Evolutionary conservation across 2,329 filamentous ascomycete species (phyloP).

Genomic region (Metarhizium album): DNA sequence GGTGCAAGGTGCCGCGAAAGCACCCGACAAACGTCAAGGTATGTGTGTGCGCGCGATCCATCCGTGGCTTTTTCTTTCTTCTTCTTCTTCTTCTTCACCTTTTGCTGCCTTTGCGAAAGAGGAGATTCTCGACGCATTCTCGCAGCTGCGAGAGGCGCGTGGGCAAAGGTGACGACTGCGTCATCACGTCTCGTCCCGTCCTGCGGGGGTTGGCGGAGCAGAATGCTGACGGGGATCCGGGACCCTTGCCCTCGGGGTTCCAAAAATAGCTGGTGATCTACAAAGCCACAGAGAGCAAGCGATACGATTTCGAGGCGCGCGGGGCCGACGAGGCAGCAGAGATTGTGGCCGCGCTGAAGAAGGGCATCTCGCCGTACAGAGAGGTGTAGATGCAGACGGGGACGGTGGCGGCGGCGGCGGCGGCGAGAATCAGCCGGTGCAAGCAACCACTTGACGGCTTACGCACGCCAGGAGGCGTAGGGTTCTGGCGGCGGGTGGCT

Average conservation of each 20-base stretch:
- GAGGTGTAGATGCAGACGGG: slow-evolving; percentile 33
- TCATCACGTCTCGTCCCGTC: too few species aligned
- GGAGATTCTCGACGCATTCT: not conserved
- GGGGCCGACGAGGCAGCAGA: slow-evolving; percentile 62
- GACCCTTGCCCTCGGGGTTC: not conserved
- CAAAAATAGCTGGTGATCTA: slow-evolving; percentile 54
- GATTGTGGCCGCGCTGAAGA: slow-evolving; percentile 70
- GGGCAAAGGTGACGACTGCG: not conserved
- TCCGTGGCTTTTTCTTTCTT: too few species aligned
- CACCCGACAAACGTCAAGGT: slow-evolving; percentile 75
- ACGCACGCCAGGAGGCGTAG: not conserved
- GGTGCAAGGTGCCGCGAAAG: slow-evolving; percentile 69
- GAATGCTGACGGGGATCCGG: not conserved
- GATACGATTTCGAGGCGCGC: slow-evolving; percentile 78
- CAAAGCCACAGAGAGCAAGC: slow-evolving; percentile 63
- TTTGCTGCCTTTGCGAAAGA: not conserved
- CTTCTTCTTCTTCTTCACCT: too few species aligned
- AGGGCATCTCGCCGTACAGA: slow-evolving; percentile 57
- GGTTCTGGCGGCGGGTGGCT: not conserved
- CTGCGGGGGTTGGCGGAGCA: not conserved
- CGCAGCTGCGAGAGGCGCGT: not conserved
- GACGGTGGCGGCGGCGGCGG: too few species aligned
- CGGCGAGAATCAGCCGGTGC: not conserved
- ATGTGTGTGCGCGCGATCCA: slow-evolving; percentile 13
- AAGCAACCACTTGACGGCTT: not conserved